Conservation (phyloP, 352 stramenopile genomes). For the Globisporangium iwayamae region DNA sequence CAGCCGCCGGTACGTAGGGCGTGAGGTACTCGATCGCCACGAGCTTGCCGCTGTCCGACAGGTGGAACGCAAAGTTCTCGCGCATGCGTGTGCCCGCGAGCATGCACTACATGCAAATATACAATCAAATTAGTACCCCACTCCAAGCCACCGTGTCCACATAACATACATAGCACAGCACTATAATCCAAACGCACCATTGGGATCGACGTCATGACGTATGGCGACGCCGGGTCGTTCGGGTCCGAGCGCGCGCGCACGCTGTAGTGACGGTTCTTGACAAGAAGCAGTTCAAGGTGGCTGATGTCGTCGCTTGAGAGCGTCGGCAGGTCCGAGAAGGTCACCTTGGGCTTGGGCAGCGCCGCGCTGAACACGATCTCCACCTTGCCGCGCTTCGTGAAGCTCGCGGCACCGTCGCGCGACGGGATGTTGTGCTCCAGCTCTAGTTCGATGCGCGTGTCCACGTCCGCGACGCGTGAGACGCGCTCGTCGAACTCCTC, state of each 20-base stretch:
- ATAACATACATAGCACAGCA: not conserved
- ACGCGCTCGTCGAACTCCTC: constrained; percentile 58
- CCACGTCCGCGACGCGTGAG: constrained; percentile 26
- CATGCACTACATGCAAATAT: constrained; percentile 40
- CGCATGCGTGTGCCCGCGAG: constrained; percentile 65
- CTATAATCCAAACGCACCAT: constrained; percentile 26
- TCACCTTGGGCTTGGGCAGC: constrained; percentile 56
- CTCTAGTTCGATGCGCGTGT: constrained; percentile 51
- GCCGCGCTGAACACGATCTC: constrained; percentile 55
- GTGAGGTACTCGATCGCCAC: constrained; percentile 81
- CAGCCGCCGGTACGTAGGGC: constrained; percentile 34
- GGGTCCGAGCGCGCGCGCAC: constrained; percentile 66
- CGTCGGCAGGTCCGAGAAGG: constrained; percentile 46
- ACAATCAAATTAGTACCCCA: not conserved
- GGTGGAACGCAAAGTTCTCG: constrained; percentile 81
- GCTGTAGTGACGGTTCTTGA: constrained; percentile 54
- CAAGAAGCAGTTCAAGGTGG: constrained; percentile 46
- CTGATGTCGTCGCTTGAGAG: constrained; percentile 42
- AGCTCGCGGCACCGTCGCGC: constrained; percentile 17
- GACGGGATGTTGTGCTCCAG: constrained; percentile 62
- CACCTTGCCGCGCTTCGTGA: constrained; percentile 49
- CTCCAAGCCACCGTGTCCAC: not conserved
- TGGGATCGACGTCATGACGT: constrained; percentile 72
- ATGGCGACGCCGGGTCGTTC: constrained; percentile 49
- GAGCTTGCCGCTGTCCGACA: constrained; percentile 75